phyloP scores from a whole-genome alignment of 2,329 filamentous ascomycete species.

The Pseudogymnoascus sp. region DNA sequence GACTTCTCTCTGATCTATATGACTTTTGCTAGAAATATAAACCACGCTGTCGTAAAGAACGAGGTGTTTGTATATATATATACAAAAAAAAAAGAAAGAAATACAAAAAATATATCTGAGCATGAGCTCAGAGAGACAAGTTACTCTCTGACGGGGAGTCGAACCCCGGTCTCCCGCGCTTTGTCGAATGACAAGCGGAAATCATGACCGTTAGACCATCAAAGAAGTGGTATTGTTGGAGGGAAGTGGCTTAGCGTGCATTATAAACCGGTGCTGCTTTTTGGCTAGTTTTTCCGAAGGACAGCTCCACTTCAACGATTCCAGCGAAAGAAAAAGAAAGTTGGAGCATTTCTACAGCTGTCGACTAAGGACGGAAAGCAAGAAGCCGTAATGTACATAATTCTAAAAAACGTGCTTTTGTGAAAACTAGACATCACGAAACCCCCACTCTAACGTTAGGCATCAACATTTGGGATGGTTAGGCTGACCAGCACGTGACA shows the following conservation, averaged over 20 bases:
- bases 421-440: not conserved
- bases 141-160: slow-evolving; percentile 11
- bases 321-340: too few relatives aligned
- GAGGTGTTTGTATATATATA: not conserved
- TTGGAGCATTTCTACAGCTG: too few relatives aligned
- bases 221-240: slow-evolving; percentile 10
- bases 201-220: slow-evolving; percentile 29
- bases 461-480: not conserved
- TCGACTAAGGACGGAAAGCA: not conserved
- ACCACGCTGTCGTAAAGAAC: too few relatives aligned
- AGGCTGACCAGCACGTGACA: not conserved
- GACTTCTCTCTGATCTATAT: not conserved
- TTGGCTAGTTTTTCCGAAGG: not conserved
- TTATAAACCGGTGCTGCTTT: not conserved
- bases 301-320: too few relatives aligned
- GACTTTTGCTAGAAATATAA: not conserved
- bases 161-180: slow-evolving; percentile 16
- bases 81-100: not conserved
- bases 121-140: slow-evolving; percentile 11
- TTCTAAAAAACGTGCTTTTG: not conserved
- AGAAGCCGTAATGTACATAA: slow-evolving; percentile 3
- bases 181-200: slow-evolving; percentile 30
- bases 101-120: slow-evolving; percentile 6
- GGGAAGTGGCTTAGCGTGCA: not conserved
- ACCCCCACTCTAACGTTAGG: too few relatives aligned